These are phyloP conservation scores for Dioscorea zingiberensis DNA, from an alignment of 106 monocot species.

Conservation along the genomic window DNA sequence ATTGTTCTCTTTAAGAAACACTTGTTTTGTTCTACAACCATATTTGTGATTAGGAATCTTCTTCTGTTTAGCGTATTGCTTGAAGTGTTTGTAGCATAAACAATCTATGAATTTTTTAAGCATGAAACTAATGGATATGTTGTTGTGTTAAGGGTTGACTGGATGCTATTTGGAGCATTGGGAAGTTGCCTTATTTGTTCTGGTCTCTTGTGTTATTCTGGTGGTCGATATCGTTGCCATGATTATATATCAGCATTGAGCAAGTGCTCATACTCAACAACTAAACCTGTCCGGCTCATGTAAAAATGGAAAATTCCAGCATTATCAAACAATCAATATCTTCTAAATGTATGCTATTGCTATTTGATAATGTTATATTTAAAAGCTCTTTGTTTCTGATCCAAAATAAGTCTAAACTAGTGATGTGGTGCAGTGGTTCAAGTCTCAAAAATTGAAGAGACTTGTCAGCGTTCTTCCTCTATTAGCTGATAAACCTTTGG, in stretches of 20 bases:
- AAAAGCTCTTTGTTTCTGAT: neutral
- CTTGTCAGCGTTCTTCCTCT: slow-evolving; percentile 58
- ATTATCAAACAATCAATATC: slow-evolving; percentile 61
- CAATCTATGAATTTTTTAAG: neutral
- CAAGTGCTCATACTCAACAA: slow-evolving; percentile 82
- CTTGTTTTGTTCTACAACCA: too few relatives aligned
- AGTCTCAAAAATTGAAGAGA: slow-evolving; percentile 74
- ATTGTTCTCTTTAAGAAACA: too few relatives aligned
- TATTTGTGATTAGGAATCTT: too few relatives aligned
- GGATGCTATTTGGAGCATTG: slow-evolving; percentile 90
- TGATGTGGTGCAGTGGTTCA: slow-evolving; percentile 77
- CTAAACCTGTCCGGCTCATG: slow-evolving; percentile 57
- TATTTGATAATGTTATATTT: neutral
- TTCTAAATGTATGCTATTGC: slow-evolving; percentile 46
- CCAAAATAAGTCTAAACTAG: neutral
- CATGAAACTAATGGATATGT: neutral
- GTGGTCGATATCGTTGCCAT: slow-evolving; percentile 68
- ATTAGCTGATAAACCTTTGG: slow-evolving; percentile 31
- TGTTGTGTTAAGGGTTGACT: slow-evolving; percentile 71
- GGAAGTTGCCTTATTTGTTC: slow-evolving; percentile 75
- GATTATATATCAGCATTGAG: slow-evolving; percentile 94
- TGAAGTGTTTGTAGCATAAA: too few relatives aligned
- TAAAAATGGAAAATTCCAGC: slow-evolving; percentile 86
- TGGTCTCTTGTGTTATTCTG: slow-evolving; percentile 67
- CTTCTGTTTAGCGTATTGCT: too few relatives aligned